Conservation (phyloP, 805 yeast species). For the Teunomyces pallodes region DNA sequence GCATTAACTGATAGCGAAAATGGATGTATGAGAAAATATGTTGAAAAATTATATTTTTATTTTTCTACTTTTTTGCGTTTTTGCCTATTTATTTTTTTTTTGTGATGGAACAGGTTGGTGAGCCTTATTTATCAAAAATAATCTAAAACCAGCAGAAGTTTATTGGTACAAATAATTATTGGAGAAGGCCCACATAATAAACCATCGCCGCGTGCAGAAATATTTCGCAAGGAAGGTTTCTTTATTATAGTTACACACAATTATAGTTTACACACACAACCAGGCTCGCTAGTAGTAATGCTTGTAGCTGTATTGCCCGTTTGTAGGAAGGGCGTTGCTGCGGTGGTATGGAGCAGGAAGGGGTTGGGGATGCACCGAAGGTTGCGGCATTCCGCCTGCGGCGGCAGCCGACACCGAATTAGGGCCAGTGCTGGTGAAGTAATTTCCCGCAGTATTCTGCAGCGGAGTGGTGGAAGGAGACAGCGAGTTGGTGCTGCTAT, state of each 20-base stretch:
- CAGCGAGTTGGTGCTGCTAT: conserved; percentile 1
- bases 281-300: conserved; percentile 1
- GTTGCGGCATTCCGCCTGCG: conserved; percentile 1
- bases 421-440: conserved; percentile 3
- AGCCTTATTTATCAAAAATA: not conserved
- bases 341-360: conserved; percentile 9
- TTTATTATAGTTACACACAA: not conserved
- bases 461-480: not conserved
- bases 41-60: too few relatives aligned
- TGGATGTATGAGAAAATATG: too few relatives aligned
- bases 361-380: conserved; percentile 5
- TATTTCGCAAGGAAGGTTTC: not conserved
- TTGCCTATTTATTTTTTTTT: too few relatives aligned
- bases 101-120: not conserved
- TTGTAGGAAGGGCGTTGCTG: conserved; percentile 3
- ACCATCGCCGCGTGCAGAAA: not conserved
- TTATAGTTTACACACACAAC: not conserved
- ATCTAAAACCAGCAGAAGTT: not conserved
- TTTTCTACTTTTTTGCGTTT: too few relatives aligned
- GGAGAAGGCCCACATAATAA: not conserved
- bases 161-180: not conserved
- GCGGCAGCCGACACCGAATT: not conserved
- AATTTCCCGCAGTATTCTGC: not conserved
- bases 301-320: conserved; percentile 3
- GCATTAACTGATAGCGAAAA: too few relatives aligned